A percentile compares a stretch with the other conserved stretches of the same genome.
Evolutionary conservation across 805 yeast genomes (phyloP).

Genomic region (Lachancea nothofagi): DNA sequence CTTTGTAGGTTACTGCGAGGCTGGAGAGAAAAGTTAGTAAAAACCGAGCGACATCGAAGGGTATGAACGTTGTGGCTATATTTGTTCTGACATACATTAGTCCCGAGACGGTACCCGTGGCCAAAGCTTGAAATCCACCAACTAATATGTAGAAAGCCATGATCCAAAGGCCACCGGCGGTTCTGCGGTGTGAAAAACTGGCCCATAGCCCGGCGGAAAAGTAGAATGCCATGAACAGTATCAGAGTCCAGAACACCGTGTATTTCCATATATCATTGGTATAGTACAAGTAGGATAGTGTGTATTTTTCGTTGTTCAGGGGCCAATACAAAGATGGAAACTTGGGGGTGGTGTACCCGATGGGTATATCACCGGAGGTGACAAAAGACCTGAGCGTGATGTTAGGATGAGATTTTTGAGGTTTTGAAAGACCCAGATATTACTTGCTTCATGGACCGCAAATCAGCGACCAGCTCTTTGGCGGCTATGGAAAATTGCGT

Average conservation of each 20-base stretch:
- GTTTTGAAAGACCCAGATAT: not conserved
- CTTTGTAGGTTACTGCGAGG: slow-evolving; percentile 65
- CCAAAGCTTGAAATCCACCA: slow-evolving; percentile 61
- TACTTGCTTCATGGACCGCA: slow-evolving; percentile 7
- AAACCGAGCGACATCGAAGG: too few relatives aligned
- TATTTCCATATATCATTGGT: slow-evolving; percentile 73
- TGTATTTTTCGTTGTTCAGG: slow-evolving; percentile 33
- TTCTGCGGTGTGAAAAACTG: slow-evolving; percentile 41
- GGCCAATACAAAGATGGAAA: slow-evolving; percentile 87
- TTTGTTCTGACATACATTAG: slow-evolving; percentile 48
- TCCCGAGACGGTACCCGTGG: slow-evolving; percentile 74
- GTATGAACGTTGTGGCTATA: too few relatives aligned
- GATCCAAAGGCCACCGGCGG: slow-evolving; percentile 38
- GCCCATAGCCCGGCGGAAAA: slow-evolving; percentile 61
- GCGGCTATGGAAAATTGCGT: too few relatives aligned
- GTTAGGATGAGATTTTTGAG: too few relatives aligned
- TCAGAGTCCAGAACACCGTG: slow-evolving; percentile 76
- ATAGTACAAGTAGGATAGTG: slow-evolving; percentile 57
- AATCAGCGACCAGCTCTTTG: too few relatives aligned
- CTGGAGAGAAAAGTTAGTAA: slow-evolving; percentile 9
- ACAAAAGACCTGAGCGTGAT: slow-evolving; percentile 35
- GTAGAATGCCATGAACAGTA: slow-evolving; percentile 60
- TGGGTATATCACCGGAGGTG: slow-evolving; percentile 55
- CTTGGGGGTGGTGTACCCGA: slow-evolving; percentile 71
- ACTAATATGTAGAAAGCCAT: slow-evolving; percentile 42